Evolutionary conservation across 1,139 yeast species (phyloP), one percentile per base, ranked within the genome.

Genomic region (Kluyveromyces marxianus): DNA sequence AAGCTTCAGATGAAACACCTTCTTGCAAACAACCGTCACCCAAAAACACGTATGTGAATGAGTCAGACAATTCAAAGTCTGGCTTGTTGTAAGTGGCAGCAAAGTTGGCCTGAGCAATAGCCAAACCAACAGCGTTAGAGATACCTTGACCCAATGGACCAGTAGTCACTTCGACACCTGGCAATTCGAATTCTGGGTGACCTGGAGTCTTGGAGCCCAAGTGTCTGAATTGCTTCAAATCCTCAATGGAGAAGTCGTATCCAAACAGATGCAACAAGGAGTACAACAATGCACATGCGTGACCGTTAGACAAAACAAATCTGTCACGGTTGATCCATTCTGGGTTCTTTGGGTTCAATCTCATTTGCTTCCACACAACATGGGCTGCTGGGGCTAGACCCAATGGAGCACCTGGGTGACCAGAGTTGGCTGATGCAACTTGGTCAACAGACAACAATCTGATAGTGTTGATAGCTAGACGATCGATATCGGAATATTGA

Each of bases 71-170:
- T 46, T 77, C 71, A 70, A 70, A 78, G 60, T 77, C 85, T 57
- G 95, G 95, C 76, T 84, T 87, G 83, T 92, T 90, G 80, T 83
- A 92, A 57, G 84, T 83, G 54, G 97, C 96, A 57, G 94, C 96
- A 53, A 88, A 73, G 70, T 90, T 94, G 56, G 82, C 81, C 72
- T 88, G 95, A 51, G 97, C 98, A 66, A 92, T 77, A 51, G 98
- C 98, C 62, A 94, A 67, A 73, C 99, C 99, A 60, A 92, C 96
- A 47, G 97, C 97, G 68, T 90, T 90, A 62, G 85, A 77, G 62
- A 92, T 79, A 81, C 99, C 99, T 75, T 92, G 99, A 67, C 99
- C 99, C 63, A 92, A 80, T 52, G 99, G 98, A 69, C 99, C 99
- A 52, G 98, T 90, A 69, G 98, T 90, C 63, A 90, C 96, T 68